A percentile compares a stretch with the other conserved stretches of the same genome.
These are phyloP conservation scores for Hymenoscyphus albidus DNA, from an alignment of 2,329 filamentous ascomycete genomes.

Conservation along the genomic window DNA sequence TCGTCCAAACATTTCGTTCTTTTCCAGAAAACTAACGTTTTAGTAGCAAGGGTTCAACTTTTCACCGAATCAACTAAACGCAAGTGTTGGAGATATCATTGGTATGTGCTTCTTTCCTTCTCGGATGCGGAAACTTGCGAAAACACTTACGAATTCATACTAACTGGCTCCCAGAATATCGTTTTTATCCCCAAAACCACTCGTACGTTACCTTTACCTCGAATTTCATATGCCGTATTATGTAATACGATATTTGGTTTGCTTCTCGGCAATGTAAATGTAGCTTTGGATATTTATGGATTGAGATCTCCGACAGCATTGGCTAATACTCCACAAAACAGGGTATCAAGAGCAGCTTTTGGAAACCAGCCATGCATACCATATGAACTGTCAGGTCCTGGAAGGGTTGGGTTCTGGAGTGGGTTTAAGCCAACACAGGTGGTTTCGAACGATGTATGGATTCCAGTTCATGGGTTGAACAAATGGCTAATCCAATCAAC, in stretches of 20 bases:
- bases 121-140: background rate
- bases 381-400: constrained; percentile 49
- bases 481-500: constrained; percentile 9
- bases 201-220: constrained; percentile 34
- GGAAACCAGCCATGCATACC: constrained; percentile 57
- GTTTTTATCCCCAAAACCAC: constrained; percentile 61
- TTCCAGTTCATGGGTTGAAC: background rate
- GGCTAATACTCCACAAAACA: background rate
- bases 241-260: background rate
- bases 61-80: constrained; percentile 36
- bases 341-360: constrained; percentile 56
- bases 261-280: background rate
- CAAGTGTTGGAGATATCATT: constrained; percentile 47
- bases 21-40: constrained; percentile 10
- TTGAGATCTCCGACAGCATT: background rate
- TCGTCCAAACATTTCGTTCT: background rate
- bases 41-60: constrained; percentile 33
- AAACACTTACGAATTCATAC: background rate
- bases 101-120: constrained; percentile 32
- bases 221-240: background rate
- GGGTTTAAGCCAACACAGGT: constrained; percentile 45
- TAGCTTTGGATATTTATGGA: background rate
- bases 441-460: constrained; percentile 32
- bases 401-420: constrained; percentile 51
- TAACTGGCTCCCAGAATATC: constrained; percentile 40